A percentile compares a stretch with the other conserved stretches of the same genome.
phyloP scores from a whole-genome alignment of 78 protist species.

The Dictyostelium brefeldianum region DNA sequence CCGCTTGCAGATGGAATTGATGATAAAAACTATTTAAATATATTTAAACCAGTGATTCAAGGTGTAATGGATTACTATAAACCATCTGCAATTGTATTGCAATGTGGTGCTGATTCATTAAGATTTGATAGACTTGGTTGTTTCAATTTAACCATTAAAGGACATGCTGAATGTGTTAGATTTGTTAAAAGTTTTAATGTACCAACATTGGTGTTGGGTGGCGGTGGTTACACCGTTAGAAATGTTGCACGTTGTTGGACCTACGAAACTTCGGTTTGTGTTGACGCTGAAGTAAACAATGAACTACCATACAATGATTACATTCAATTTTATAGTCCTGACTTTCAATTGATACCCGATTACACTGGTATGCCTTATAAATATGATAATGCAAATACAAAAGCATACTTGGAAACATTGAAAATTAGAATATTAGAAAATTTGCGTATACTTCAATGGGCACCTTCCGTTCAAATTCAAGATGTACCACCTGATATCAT shows the following conservation, averaged over 20 bases:
- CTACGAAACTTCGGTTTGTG: constrained; percentile 92
- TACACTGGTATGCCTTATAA: constrained; percentile 60
- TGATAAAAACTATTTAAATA: constrained; percentile 90
- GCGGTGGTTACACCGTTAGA: constrained; percentile 99
- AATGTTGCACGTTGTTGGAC: constrained; percentile 99
- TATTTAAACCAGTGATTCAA: constrained; percentile 94
- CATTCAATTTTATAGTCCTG: constrained; percentile 97
- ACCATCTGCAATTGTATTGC: constrained; percentile 97
- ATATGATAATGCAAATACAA: constrained; percentile 94
- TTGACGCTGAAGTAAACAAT: constrained; percentile 69
- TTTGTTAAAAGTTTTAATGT: constrained; percentile 88
- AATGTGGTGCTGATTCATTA: constrained; percentile 99
- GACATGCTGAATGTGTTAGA: constrained; percentile 95
- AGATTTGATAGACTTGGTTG: constrained; percentile 99
- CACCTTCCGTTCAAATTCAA: constrained; percentile 57
- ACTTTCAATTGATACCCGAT: constrained; percentile 90
- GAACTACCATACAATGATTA: constrained; percentile 98
- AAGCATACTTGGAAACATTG: constrained; percentile 87
- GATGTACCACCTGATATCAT: constrained; percentile 83
- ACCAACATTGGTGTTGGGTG: constrained; percentile 98
- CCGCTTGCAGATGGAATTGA: constrained; percentile 99
- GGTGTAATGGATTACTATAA: constrained; percentile 90
- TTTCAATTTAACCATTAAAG: constrained; percentile 94
- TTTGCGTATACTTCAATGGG: constrained; percentile 62
- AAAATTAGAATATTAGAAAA: constrained; percentile 71